Evolutionary conservation across 352 stramenopile species (phyloP).

Genomic region (Phytophthora pistaciae): DNA sequence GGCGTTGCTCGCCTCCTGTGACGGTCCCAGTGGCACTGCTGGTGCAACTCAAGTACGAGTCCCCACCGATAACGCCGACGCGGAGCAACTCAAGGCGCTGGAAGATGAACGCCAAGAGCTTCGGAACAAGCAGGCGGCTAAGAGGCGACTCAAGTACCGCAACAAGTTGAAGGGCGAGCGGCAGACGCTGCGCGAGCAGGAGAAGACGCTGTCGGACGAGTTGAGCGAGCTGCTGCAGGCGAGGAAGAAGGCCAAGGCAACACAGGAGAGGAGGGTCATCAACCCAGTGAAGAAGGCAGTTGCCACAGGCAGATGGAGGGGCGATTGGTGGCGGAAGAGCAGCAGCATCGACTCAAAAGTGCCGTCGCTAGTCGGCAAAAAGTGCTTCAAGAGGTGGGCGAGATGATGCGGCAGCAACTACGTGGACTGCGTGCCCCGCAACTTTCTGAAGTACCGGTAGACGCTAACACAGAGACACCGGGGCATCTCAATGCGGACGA

Average conservation of each 20-base stretch:
- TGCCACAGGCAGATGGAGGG: constrained; percentile 25
- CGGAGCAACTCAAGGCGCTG: background rate
- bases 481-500: constrained; percentile 11
- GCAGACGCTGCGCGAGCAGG: constrained; percentile 15
- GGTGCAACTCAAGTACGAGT: background rate
- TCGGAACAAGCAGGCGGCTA: constrained; percentile 17
- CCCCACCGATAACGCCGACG: background rate
- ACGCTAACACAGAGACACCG: background rate
- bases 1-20: background rate
- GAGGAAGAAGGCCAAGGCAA: constrained; percentile 5
- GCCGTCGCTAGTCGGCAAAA: constrained; percentile 6
- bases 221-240: constrained; percentile 5
- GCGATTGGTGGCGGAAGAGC: constrained; percentile 11
- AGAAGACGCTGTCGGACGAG: constrained; percentile 16
- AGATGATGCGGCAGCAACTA: constrained; percentile 4
- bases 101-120: constrained; percentile 1
- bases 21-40: background rate
- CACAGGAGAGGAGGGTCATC: background rate
- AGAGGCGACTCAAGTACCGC: constrained; percentile 22
- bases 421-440: background rate
- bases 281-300: constrained; percentile 16
- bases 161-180: constrained; percentile 22
- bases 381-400: constrained; percentile 7
- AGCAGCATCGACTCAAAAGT: constrained; percentile 10
- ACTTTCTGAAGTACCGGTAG: background rate